Evolutionary conservation across 2,329 filamentous ascomycete genomes (phyloP).

Genomic region (Hymenoscyphus fraxineus): DNA sequence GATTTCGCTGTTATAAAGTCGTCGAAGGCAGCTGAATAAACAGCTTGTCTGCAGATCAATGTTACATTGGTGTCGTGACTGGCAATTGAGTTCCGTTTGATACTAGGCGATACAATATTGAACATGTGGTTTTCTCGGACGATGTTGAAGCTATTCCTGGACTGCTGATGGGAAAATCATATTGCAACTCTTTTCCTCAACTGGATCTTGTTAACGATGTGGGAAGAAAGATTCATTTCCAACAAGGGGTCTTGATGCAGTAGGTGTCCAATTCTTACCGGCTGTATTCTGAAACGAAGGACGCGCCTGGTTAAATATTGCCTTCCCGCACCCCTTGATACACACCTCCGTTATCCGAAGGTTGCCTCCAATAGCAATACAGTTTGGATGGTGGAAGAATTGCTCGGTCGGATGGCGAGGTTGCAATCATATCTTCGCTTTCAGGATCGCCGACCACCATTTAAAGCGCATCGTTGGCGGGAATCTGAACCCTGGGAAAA

Average conservation of each 20-base stretch:
- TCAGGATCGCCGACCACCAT: not conserved
- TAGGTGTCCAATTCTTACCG: conserved; percentile 5
- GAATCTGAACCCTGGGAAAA: not conserved
- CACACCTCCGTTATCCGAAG: conserved; percentile 3
- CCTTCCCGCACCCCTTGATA: not conserved
- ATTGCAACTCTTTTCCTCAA: not conserved
- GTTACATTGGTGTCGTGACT: not conserved
- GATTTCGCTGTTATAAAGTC: not conserved
- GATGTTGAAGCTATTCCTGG: conserved; percentile 7
- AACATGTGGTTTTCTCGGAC: not conserved
- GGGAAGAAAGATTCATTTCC: not conserved
- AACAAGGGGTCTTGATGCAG: not conserved
- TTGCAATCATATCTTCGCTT: not conserved
- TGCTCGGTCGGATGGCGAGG: conserved; percentile 8
- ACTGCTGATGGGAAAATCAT: not conserved
- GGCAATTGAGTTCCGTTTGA: not conserved
- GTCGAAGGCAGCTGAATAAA: not conserved
- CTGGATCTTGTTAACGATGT: conserved; percentile 4
- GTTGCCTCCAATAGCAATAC: not conserved
- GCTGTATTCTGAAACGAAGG: conserved; percentile 6
- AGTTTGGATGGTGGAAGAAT: conserved; percentile 6
- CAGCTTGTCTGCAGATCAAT: not conserved
- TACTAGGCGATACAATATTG: not conserved
- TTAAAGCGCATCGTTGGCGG: not conserved
- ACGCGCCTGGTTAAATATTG: conserved; percentile 9